Conservation (phyloP, 345 rosid species). For the Aurinia saxatilis region DNA sequence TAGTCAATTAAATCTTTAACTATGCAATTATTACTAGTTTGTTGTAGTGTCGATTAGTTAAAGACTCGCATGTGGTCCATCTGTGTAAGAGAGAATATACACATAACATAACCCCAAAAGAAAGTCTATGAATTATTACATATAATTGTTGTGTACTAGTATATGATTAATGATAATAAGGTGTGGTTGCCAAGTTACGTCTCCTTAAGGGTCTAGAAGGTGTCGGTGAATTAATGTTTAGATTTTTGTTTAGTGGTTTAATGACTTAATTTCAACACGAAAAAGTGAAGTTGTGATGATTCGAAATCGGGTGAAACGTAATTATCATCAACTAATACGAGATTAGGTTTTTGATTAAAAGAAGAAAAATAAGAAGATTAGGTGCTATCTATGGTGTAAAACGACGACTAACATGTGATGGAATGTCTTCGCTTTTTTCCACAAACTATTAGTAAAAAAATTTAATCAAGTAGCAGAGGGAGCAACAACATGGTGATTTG, state of each 20-base stretch:
- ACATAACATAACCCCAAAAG: not conserved
- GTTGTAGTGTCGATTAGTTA: constrained; percentile 3
- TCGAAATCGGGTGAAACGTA: constrained; percentile 9
- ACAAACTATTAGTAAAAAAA: not conserved
- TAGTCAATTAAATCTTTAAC: not conserved
- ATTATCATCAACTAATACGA: constrained; percentile 1
- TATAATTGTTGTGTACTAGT: not conserved
- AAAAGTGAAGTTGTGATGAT: constrained; percentile 5
- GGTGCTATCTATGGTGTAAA: constrained; percentile 1
- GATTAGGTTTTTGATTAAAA: not conserved
- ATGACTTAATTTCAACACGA: constrained; percentile 3
- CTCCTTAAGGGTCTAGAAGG: not conserved
- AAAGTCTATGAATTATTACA: not conserved
- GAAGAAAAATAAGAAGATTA: not conserved
- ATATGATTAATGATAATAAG: not conserved
- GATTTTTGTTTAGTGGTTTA: not conserved
- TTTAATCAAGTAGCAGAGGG: not conserved
- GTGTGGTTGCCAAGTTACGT: constrained; percentile 8
- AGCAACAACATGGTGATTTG: not conserved
- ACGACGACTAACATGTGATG: constrained; percentile 16
- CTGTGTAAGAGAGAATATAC: constrained; percentile 7
- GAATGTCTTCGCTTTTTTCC: constrained; percentile 13
- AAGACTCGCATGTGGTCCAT: constrained; percentile 21
- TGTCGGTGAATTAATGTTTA: constrained; percentile 11
- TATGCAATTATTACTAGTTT: not conserved